Conservation (phyloP, 2,329 filamentous ascomycete species). For the Neofusicoccum kwambonambiense region DNA sequence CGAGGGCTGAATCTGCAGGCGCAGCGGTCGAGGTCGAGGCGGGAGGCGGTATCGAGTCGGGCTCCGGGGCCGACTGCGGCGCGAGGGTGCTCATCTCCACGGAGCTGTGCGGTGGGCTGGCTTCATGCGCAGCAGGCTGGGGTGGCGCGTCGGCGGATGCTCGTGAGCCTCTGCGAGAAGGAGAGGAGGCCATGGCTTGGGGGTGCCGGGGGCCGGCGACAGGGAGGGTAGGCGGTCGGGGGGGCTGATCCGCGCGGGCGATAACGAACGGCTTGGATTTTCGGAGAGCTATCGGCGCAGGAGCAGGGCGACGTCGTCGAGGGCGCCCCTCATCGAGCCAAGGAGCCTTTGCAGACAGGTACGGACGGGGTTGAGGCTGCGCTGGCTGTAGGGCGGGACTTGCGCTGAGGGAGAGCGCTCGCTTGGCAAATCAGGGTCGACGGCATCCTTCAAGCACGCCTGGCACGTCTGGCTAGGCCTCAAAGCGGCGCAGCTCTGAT, state of each 20-base stretch:
- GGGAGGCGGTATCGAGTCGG: conserved; percentile 17
- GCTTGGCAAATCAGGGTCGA: conserved; percentile 15
- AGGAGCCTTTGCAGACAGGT: conserved; percentile 3
- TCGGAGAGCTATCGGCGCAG: conserved; percentile 1
- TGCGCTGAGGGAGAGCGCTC: conserved; percentile 15
- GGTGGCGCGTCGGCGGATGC: conserved; percentile 15
- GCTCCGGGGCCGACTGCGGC: conserved; percentile 9
- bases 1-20: background rate
- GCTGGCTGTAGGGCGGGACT: conserved; percentile 17
- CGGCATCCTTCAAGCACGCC: conserved; percentile 1
- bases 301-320: conserved; percentile 4
- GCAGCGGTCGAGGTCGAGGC: background rate
- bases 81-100: conserved; percentile 17
- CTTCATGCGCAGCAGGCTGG: conserved; percentile 15
- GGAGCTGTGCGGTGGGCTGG: conserved; percentile 1
- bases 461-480: conserved; percentile 6
- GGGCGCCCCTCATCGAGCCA: conserved; percentile 10
- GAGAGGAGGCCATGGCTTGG: conserved; percentile 18
- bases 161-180: conserved; percentile 18
- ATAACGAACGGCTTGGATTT: conserved; percentile 5
- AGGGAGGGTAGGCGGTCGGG: conserved; percentile 15
- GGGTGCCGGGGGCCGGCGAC: conserved; percentile 10
- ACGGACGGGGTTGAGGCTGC: conserved; percentile 16
- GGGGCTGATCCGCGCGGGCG: conserved; percentile 13
- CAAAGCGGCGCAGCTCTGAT: background rate